A percentile compares a stretch with the other conserved stretches of the same genome.
These are phyloP conservation scores for Pseudonitzschia delicatissima DNA, from an alignment of 108 stramenopile genomes.

Conservation along the genomic window DNA sequence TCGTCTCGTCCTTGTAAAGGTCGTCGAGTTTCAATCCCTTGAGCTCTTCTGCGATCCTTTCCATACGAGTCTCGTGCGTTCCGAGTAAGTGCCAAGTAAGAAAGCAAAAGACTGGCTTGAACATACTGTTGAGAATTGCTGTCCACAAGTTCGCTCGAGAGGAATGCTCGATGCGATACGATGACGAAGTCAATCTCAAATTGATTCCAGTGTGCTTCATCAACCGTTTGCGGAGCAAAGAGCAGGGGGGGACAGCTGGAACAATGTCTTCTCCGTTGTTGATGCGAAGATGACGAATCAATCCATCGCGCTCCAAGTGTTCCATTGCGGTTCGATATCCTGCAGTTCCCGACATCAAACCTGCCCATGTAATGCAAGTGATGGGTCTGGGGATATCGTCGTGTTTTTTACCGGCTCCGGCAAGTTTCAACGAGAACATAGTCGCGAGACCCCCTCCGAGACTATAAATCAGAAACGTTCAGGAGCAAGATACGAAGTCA, in stretches of 20 bases:
- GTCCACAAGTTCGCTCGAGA: not conserved
- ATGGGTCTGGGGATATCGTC: not conserved
- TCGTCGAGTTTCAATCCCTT: not conserved
- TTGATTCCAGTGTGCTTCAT: conserved; percentile 10
- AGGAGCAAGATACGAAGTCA: not conserved
- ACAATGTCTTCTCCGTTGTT: not conserved
- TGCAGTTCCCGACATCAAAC: not conserved
- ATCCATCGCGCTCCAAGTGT: conserved; percentile 1
- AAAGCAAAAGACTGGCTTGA: not conserved
- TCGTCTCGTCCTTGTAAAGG: conserved; percentile 3
- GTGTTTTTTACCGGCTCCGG: not conserved
- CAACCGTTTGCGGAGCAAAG: not conserved
- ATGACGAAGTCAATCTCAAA: not conserved
- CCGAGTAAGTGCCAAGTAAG: not conserved
- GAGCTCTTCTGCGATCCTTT: not conserved
- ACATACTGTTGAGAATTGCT: not conserved
- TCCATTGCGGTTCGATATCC: conserved; percentile 1
- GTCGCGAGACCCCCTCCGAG: conserved; percentile 2
- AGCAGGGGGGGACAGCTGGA: not conserved
- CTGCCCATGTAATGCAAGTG: not conserved
- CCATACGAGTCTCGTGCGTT: not conserved
- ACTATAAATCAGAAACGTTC: not conserved
- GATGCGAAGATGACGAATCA: conserved; percentile 2
- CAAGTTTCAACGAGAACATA: not conserved
- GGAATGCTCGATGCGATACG: not conserved